Base-by-base conservation (phyloP, 148 eudicot genomes). In the Rhododendron kiyosumense region DNA sequence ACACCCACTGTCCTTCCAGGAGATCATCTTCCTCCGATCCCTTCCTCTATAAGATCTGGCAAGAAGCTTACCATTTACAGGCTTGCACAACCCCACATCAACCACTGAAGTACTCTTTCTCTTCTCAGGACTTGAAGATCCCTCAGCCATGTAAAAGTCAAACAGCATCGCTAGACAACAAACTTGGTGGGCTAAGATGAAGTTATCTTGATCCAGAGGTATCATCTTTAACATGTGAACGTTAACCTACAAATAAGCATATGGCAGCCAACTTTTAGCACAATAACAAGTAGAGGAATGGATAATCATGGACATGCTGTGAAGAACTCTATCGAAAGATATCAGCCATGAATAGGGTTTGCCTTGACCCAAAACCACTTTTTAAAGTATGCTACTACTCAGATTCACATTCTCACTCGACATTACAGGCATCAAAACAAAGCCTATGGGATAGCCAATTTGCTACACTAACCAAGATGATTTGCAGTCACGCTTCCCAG, bases 121-220 rank as follows among this genome's bases (percentile, higher is more conserved):
- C 43, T 82, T 88, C 78, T 93, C 91, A 22, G 88, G 81, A 84
- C 90, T 89, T 87, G 87, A 89, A 78, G 86, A 89, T 67, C 90
- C 92, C 84, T 92, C 96, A 14, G 89, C 90, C 75, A 93, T 74
- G 86, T 94, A 94, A 74, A 94, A 92, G 90, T 95, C 99, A 85
- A 97, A 94, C 73, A 95, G 90, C 99, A 95, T 95, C 52, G 96
- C 98, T 67, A 97, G 96, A 84, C 92, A 94, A 84, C 88, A 87
- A 52, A 93, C 92, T 88, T 95, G 99, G 88, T 95, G 98, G 49
- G 95, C 92, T 85, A 97, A 88, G 74, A 92, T 81, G n/a, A 90
- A 34, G 86, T 94, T 92, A 73, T 93, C 93, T 92, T 97, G 89
- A 84, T 89, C 91, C 41, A 38, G 83, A 83, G 98, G 94, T 63